phyloP scores from a whole-genome alignment of 176 grass and related monocot species.

The Ampelocalamus luodianensis region DNA sequence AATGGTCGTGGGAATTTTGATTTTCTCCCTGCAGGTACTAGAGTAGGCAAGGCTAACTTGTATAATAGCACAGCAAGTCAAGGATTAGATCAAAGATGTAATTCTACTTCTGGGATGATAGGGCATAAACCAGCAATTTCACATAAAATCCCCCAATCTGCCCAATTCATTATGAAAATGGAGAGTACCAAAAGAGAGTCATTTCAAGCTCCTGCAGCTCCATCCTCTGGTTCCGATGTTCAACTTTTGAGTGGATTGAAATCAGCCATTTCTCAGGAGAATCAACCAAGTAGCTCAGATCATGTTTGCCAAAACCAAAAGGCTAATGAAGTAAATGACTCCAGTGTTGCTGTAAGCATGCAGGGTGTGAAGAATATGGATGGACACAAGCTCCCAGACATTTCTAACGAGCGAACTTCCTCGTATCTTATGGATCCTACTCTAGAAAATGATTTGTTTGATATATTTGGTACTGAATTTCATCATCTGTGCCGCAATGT shows the following conservation, averaged over 20 bases:
- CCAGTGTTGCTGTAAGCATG: conserved; percentile 43
- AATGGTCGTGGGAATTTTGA: conserved; percentile 43
- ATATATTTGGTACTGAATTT: conserved; percentile 62
- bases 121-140: conserved; percentile 39
- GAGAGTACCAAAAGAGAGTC: conserved; percentile 45
- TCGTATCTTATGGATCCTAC: conserved; percentile 43
- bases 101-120: conserved; percentile 43
- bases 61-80: conserved; percentile 40
- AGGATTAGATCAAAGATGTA: conserved; percentile 43
- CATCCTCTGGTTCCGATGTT: conserved; percentile 34
- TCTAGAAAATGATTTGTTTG: conserved; percentile 68
- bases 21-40: conserved; percentile 46
- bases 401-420: conserved; percentile 34
- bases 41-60: conserved; percentile 46
- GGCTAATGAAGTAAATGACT: conserved; percentile 46
- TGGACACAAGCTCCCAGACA: conserved; percentile 33
- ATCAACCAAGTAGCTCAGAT: conserved; percentile 33
- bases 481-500: conserved; percentile 46
- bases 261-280: conserved; percentile 38
- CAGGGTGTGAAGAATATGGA: conserved; percentile 49
- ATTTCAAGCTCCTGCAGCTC: conserved; percentile 48
- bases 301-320: conserved; percentile 40
- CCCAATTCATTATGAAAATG: conserved; percentile 45
- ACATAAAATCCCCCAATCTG: conserved; percentile 44
- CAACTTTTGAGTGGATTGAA: conserved; percentile 51